Percentiles rank a stretch among this genome's conserved stretches.
These are phyloP conservation scores for Parachaetomium inaequale DNA, from an alignment of 495 filamentous ascomycete species.

Conservation along the genomic window DNA sequence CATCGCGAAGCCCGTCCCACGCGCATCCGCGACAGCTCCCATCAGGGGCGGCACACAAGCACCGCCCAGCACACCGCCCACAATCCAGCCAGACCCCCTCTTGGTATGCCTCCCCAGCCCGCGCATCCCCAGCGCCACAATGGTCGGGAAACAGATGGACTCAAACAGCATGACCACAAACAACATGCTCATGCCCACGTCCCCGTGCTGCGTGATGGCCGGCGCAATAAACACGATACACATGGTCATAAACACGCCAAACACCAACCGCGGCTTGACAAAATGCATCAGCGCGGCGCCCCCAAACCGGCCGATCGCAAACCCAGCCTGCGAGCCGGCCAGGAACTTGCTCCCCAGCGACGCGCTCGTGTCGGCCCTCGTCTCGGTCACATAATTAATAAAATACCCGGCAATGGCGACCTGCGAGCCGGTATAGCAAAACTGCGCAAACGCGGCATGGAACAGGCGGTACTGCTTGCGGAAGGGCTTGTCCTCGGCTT, in stretches of 20 bases:
- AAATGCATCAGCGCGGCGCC: slow-evolving; percentile 49
- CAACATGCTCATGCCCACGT: slow-evolving; percentile 55
- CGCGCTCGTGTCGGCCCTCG: slow-evolving; percentile 20
- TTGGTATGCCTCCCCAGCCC: slow-evolving; percentile 69
- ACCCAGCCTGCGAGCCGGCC: slow-evolving; percentile 63
- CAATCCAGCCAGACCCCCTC: slow-evolving; percentile 61
- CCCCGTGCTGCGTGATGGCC: slow-evolving; percentile 49
- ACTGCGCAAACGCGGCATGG: slow-evolving; percentile 62
- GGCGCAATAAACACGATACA: slow-evolving; percentile 59
- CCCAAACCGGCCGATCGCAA: slow-evolving; percentile 63
- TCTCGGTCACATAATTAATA: slow-evolving; percentile 41
- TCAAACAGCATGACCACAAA: slow-evolving; percentile 69
- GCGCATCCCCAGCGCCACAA: slow-evolving; percentile 64
- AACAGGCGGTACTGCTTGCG: slow-evolving; percentile 64
- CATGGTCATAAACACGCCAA: slow-evolving; percentile 45
- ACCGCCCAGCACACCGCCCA: slow-evolving; percentile 62
- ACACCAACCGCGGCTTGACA: slow-evolving; percentile 51
- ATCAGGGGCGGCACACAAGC: slow-evolving; percentile 62
- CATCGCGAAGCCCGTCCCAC: slow-evolving; percentile 38
- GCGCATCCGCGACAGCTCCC: slow-evolving; percentile 52
- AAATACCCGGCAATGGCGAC: slow-evolving; percentile 56
- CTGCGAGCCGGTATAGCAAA: slow-evolving; percentile 69
- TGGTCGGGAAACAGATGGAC: slow-evolving; percentile 66
- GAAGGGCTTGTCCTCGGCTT: slow-evolving; percentile 47
- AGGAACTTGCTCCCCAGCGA: slow-evolving; percentile 48